Evolutionary conservation across 495 filamentous ascomycete species (phyloP).

Genomic region (Penicillium argentinense): DNA sequence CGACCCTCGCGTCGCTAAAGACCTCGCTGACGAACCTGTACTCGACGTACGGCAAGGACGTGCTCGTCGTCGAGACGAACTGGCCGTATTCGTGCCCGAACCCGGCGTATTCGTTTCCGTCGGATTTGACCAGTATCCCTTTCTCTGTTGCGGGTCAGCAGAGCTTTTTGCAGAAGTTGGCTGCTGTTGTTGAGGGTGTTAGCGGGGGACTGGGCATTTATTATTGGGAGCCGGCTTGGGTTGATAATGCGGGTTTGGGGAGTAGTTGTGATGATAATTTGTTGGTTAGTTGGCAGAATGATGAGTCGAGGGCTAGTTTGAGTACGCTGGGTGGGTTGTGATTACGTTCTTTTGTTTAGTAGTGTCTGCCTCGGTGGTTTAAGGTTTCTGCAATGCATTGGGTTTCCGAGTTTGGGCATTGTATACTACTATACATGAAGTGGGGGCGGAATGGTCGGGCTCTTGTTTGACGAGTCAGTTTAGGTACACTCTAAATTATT

Average conservation of each 20-base stretch:
- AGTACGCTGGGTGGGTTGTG: constrained; percentile 31
- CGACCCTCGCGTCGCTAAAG: constrained; percentile 56
- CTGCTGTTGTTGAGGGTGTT: constrained; percentile 50
- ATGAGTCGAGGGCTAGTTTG: constrained; percentile 34
- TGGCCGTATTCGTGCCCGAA: constrained; percentile 63
- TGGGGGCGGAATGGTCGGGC: no score
- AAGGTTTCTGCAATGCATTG: neutral
- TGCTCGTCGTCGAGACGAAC: constrained; percentile 65
- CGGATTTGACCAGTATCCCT: constrained; percentile 55
- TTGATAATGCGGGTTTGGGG: constrained; percentile 61
- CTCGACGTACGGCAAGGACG: constrained; percentile 55
- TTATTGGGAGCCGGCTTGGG: constrained; percentile 74
- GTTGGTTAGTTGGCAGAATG: constrained; percentile 36
- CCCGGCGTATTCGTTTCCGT: constrained; percentile 56
- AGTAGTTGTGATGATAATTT: constrained; percentile 51
- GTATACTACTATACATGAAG: no score
- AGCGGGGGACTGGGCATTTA: constrained; percentile 55
- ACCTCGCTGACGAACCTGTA: constrained; percentile 58
- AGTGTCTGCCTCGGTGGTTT: no score
- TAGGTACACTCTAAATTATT: no score
- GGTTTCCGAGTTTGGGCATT: neutral
- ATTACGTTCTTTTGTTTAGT: neutral
- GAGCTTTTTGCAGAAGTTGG: constrained; percentile 55
- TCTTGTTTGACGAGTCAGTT: no score
- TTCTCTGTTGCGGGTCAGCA: constrained; percentile 61